A percentile compares a stretch with the other conserved stretches of the same genome.
phyloP scores from a whole-genome alignment of 1,284 basidiomycete species.

The Abortiporus biennis region DNA sequence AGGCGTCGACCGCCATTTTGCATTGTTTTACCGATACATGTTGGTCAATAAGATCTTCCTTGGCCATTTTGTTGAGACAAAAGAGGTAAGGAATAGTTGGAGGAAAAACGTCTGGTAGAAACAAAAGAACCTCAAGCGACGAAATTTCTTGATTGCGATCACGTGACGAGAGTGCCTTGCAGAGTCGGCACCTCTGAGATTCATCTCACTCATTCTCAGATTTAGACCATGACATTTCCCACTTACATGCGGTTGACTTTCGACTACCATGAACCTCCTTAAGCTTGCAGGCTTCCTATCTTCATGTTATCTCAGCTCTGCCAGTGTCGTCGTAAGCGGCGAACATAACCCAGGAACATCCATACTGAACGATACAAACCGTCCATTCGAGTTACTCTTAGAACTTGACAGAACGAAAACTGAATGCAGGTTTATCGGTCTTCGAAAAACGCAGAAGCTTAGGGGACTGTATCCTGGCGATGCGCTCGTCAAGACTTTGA shows the following conservation, averaged over 20 bases:
- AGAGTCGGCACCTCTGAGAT: too few relatives aligned
- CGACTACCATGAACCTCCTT: too few relatives aligned
- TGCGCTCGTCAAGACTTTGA: constrained; percentile 9
- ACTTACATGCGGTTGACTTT: too few relatives aligned
- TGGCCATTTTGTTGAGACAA: constrained; percentile 35
- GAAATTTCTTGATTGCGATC: constrained; percentile 3
- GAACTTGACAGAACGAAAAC: constrained; percentile 11
- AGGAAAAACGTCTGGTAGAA: background rate
- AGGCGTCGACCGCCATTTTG: constrained; percentile 69
- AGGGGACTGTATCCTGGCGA: constrained; percentile 11
- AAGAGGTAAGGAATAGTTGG: background rate
- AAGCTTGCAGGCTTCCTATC: too few relatives aligned
- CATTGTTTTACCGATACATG: constrained; percentile 73
- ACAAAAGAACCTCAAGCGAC: background rate
- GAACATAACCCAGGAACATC: too few relatives aligned
- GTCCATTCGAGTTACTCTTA: constrained; percentile 18
- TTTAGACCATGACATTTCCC: too few relatives aligned
- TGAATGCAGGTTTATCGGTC: constrained; percentile 14
- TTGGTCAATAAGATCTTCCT: constrained; percentile 53
- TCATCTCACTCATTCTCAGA: too few relatives aligned
- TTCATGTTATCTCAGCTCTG: too few relatives aligned
- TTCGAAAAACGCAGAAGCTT: constrained; percentile 14
- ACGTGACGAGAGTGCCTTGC: background rate
- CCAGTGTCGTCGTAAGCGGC: too few relatives aligned
- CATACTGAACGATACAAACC: background rate